Conservation (phyloP, 2,329 filamentous ascomycete genomes). For the Trichoderma arundinaceum region DNA sequence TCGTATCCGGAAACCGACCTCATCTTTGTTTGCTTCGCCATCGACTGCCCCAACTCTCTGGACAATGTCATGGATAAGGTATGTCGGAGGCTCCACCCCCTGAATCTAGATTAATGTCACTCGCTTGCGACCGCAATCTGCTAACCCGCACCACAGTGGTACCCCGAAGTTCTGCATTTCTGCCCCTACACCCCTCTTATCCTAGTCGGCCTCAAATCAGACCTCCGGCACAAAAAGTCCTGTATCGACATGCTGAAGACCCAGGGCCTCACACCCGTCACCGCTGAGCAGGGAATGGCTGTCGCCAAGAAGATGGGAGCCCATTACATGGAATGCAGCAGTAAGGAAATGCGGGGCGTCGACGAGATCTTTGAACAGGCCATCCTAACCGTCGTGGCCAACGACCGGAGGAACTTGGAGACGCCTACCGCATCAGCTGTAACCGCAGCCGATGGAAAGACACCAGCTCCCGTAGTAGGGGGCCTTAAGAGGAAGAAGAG, state of each 20-base stretch:
- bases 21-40: conserved; percentile 98
- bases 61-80: conserved; percentile 99
- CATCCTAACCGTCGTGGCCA: conserved; percentile 86
- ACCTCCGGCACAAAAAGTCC: conserved; percentile 91
- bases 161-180: conserved; percentile 98
- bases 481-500: conserved; percentile 79
- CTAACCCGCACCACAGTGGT: conserved; percentile 73
- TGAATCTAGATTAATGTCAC: neutral
- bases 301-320: conserved; percentile 95
- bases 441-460: conserved; percentile 47
- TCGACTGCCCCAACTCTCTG: conserved; percentile 96
- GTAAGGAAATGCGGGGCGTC: conserved; percentile 94
- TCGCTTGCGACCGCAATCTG: conserved; percentile 6
- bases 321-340: conserved; percentile 97
- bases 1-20: conserved; percentile 98
- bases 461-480: conserved; percentile 52
- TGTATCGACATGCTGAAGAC: conserved; percentile 99
- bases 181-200: conserved; percentile 96
- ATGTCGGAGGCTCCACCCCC: conserved; percentile 33
- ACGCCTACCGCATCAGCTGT: conserved; percentile 50
- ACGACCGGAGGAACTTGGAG: conserved; percentile 71
- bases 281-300: conserved; percentile 82
- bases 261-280: conserved; percentile 94
- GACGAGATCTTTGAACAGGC: conserved; percentile 95
- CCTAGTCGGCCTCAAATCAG: conserved; percentile 94